These are phyloP conservation scores for Striga asiatica DNA, from an alignment of 257 asterid species.

Conservation along the genomic window DNA sequence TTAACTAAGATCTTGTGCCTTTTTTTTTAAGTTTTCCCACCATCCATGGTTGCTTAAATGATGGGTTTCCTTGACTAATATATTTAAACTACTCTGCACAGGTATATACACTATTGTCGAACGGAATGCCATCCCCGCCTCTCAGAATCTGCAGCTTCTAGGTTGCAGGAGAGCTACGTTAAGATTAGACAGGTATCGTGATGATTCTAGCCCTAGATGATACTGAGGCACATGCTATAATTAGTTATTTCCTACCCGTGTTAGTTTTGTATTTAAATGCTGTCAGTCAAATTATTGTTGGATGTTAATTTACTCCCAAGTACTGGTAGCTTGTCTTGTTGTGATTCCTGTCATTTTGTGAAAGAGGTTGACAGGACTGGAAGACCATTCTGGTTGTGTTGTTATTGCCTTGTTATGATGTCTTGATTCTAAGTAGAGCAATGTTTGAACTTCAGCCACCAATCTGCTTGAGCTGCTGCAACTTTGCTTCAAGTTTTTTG, in stretches of 20 bases:
- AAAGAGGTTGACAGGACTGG: background rate
- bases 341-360: background rate
- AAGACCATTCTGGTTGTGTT: background rate
- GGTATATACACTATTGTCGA: constrained; percentile 90
- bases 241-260: background rate
- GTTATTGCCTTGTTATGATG: background rate
- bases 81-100: constrained; percentile 23
- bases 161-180: constrained; percentile 77
- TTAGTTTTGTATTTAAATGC: constrained; percentile 10
- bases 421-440: background rate
- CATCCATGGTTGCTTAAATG: background rate
- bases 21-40: background rate
- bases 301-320: background rate
- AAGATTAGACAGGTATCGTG: constrained; percentile 95
- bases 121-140: constrained; percentile 84
- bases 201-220: background rate
- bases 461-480: background rate
- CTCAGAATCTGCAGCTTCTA: constrained; percentile 85
- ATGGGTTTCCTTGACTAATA: constrained; percentile 11
- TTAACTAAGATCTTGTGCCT: background rate
- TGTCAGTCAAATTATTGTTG: constrained; percentile 4
- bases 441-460: background rate
- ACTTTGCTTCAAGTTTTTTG: background rate
- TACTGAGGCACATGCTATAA: background rate
- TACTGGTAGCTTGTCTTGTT: background rate